Evolutionary conservation across 1,284 basidiomycete genomes (phyloP), one percentile per base, ranked within the genome.

Genomic region (Sporisorium reilianum): DNA sequence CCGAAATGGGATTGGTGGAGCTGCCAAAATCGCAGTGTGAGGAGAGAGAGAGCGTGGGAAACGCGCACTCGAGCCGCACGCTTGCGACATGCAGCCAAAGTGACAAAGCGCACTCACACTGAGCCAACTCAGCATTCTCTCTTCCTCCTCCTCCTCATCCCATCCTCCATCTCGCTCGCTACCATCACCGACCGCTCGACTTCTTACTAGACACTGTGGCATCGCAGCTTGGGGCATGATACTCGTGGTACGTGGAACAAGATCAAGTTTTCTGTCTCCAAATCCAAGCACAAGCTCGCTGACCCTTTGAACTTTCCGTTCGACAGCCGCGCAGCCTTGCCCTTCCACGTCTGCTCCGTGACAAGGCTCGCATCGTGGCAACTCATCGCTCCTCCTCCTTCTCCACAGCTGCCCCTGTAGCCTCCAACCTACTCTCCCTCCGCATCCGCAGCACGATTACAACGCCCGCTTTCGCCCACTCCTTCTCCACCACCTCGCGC

Each of bases 341-440:
- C 54, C 32, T 64, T 64, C 62, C 62, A 57, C 67, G 62, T 70
- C 50, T 70, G 49, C 61, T 70, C 32, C 57, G 62, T 70, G 67
- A 64, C 32, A 55, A 60, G 67, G 57, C 62, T 61, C 50, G 58
- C 57, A 48, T 36, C 20, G 49, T 53, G n/a, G 26, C 62, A 38
- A 40, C 25, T 20, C 36, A 12, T 55, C 62, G 62, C 45, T 64
- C 58, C 25, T 59, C 46, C 25, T 59, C 46, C 10, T 20, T 26
- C 41, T 60, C 41, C 18, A 14, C 26, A 23, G 44, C 49, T 22
- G 30, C 41, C 32, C 34, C 54, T 25, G 12, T 23, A 9, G 23
- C 57, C 5, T 45, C 23, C 3, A 38, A 38, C 5, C 36, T 18
- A 11, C 16, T 18, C 12, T 14, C 28, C 25, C n/a, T 23, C 36